Base-by-base conservation (phyloP, 2,329 filamentous ascomycete species). In the Cladorrhinum sp. region DNA sequence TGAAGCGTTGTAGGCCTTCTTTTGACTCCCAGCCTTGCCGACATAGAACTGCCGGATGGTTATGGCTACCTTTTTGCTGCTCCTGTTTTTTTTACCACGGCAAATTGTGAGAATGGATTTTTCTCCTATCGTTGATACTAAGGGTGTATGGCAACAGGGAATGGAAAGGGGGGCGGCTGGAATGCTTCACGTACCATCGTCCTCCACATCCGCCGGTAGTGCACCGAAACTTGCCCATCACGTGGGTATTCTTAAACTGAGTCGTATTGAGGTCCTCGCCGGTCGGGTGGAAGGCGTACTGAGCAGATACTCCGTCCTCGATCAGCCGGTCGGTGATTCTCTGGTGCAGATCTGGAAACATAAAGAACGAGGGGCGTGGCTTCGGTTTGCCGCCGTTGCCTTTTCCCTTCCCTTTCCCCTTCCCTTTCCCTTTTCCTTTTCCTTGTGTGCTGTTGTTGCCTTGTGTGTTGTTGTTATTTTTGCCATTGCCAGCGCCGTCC, bases 11-110 rank as follows among this genome's bases (percentile, higher is more conserved):
- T 78, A 78, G 5, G 64, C 60, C 2, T 67, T 51, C 0, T 41
- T n/a, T n/a, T n/a, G n/a, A n/a, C n/a, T n/a, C n/a, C n/a, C n/a
- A n/a, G n/a, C n/a, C n/a, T n/a, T n/a, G n/a, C n/a, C n/a, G n/a
- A n/a, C 50, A 0, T 22, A 22, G 49, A 74, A 77, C 32, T 67
- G 59, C 4, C 72, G 68, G 18, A 78, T 77, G 0, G 62, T 65
- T 12, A 76, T 71, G 3, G 73, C 63, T n/a, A 78, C 71, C 36
- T 38, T 64, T 59, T 64, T 71, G 69, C 75, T 78, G 1, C 50
- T 50, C 75, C 75, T 45, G 18, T 2, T 10, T 36, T 36, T 16
- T 12, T 29, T 41, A 8, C 12, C 3, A 41, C 10, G 36, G 36
- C 36, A 41, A 16, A 41, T 13, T 41, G 10, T 13, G 16, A 13